A percentile compares a stretch with the other conserved stretches of the same genome.
These are phyloP conservation scores for Sisymbrium irio DNA, from an alignment of 345 rosid species.

Conservation along the genomic window DNA sequence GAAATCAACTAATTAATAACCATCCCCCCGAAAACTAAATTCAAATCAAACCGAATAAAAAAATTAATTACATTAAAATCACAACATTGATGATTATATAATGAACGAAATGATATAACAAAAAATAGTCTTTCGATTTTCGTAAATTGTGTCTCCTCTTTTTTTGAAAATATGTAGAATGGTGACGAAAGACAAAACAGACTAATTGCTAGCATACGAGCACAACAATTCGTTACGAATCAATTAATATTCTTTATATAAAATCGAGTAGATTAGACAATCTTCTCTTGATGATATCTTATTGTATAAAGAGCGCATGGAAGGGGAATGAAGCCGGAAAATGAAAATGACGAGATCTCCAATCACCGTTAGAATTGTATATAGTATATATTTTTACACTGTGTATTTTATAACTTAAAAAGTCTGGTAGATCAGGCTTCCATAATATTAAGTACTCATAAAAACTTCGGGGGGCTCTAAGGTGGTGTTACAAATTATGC, in stretches of 20 bases:
- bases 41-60: background rate
- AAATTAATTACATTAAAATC: background rate
- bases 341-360: background rate
- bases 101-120: background rate
- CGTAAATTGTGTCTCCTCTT: background rate
- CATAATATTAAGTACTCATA: no score
- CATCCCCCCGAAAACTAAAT: background rate
- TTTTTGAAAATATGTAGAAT: background rate
- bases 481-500: background rate
- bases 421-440: no score
- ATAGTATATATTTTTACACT: no score
- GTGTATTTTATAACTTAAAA: no score
- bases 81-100: background rate
- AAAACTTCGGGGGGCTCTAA: no score
- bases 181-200: background rate
- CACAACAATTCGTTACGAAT: background rate
- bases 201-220: background rate
- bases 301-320: background rate
- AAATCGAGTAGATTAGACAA: background rate
- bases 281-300: background rate
- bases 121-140: background rate
- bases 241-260: background rate
- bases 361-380: no score
- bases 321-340: background rate
- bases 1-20: background rate